Evolutionary conservation across 495 filamentous ascomycete species (phyloP), one percentile per base, ranked within the genome.

Genomic region (Penicillium salamii): DNA sequence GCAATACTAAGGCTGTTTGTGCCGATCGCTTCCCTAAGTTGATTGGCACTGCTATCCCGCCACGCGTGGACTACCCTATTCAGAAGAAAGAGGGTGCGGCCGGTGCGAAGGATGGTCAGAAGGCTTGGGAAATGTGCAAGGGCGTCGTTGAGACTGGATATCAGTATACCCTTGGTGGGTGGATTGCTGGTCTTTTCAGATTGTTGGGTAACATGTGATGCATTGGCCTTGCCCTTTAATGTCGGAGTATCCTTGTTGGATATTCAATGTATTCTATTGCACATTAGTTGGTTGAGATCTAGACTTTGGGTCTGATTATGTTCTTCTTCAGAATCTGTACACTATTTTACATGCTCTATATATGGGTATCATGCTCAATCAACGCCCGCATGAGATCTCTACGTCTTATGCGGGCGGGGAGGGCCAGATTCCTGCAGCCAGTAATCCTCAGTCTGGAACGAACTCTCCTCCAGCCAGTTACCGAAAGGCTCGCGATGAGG

Each of bases 1-100:
- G 90, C 59, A 97, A 96, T 71, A 52, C 83, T 20, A 98, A 97
- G 74, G 78, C 87, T 18, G 74, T 97, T 20, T 95, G 89, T 60
- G 77, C 81, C 50, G 93, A 98, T 75, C 70, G 84, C 23, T 85
- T 77, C 52, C 74, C 75, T 1, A 58, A 61, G 38, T 28, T 78
- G 31, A 76, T 63, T 67, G 74, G 79, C 26, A 98, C 93, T 21
- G 69, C 75, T 6, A 97, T 98, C 43, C 93, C 93, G 12, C 70
- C 70, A 23, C 77, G 84, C 1, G 74, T 95, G 57, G 83, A 86
- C 56, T 96, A 97, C 70, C 92, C 91, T 5, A 85, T 92, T 46
- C 58, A 66, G 29, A 72, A 75, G 45, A 54, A 61, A 0, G 64
- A 67, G 3, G 71, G 76, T 35, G 75, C 73, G 47, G 38, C 32